phyloP scores from a whole-genome alignment of 176 grass and related monocot species.

The Eremochloa ophiuroides region DNA sequence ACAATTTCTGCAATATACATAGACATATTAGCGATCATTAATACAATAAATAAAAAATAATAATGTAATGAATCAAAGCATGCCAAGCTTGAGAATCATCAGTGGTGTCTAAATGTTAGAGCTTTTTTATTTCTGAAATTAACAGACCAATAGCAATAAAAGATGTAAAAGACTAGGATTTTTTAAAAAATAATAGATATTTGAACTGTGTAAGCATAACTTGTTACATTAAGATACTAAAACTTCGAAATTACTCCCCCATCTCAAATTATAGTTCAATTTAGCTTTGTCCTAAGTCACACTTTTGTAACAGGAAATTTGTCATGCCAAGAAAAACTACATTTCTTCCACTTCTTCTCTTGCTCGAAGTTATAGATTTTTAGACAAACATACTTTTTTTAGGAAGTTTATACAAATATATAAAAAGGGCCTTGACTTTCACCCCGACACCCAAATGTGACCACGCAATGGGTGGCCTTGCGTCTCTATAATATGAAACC shows the following conservation, averaged over 20 bases:
- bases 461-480: background rate
- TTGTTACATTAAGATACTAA: background rate
- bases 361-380: too few relatives aligned
- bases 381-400: too few relatives aligned
- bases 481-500: too few relatives aligned
- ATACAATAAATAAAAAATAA: background rate
- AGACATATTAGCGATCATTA: background rate
- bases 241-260: background rate
- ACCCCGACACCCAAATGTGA: background rate
- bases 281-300: background rate
- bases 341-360: background rate
- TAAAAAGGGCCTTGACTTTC: background rate
- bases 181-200: background rate
- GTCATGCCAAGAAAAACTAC: background rate
- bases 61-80: background rate
- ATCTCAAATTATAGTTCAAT: background rate
- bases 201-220: background rate
- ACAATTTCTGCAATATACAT: constrained; percentile 27
- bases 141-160: background rate
- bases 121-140: background rate
- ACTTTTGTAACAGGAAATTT: background rate
- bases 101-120: background rate
- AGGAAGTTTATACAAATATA: too few relatives aligned
- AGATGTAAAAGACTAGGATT: background rate
- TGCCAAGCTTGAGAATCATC: background rate